Evolutionary conservation across 257 asterid species (phyloP), one percentile per base, ranked within the genome.

Genomic region (Eucommia ulmoides): DNA sequence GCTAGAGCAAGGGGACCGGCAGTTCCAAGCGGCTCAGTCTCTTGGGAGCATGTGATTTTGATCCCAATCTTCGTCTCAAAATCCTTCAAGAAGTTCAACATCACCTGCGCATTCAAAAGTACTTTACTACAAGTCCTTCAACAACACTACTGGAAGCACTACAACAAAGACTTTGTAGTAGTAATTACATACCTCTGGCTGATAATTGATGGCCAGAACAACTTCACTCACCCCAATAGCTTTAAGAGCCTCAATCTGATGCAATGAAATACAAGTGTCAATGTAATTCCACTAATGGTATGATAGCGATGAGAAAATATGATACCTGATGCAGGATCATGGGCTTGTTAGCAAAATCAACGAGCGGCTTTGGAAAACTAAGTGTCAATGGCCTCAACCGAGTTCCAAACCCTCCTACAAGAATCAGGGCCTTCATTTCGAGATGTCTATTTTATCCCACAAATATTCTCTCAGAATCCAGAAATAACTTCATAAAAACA

Each of bases 1-100:
- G 97, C 96, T 82, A 89, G 72, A 66, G 97, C 97, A 62, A 89
- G 93, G 53, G 97, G 97, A 41, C 97, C 96, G 19, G 97, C 97
- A 33, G 97, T 89, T 52, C 97, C 96, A 41, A 89, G 95, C 15
- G 97, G 97, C 67, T 89, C 97, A 29, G 93, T 89, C 78, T 89
- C 97, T 67, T 83, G 94, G 1, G 97, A 89, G 71, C 97, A 89
- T 17, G 89, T 76, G 52, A 89, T 89, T 78, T 80, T 85, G 55
- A 89, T 85, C 66, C 74, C 96, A 48, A 84, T 84, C 76, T 83
- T 89, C 18, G 79, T 54, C 75, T 84, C 96, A 49, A 84, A 88
- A 19, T 84, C 97, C 76, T 84, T 84, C 71, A 84, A 68, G 77
- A 88, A 88, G 75, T 84, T 82, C 70, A 88, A 77, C 97, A 88